A percentile compares a stretch with the other conserved stretches of the same genome.
Conservation (phyloP, 768 basidiomycete species). For the Suillus brevipes region DNA sequence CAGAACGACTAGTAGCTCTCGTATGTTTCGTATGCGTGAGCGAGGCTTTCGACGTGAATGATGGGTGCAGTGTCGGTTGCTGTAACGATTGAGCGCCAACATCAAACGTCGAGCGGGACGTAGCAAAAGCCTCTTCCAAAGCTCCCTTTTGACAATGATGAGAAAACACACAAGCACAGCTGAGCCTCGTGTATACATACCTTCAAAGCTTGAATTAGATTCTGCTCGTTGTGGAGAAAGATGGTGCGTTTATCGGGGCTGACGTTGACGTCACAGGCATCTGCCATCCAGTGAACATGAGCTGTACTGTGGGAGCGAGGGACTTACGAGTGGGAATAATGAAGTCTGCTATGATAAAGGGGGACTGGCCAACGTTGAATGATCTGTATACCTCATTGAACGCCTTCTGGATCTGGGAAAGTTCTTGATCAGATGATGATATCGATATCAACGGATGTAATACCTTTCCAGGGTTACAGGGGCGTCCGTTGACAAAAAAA, state of each 20-base stretch:
- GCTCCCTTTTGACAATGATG: slow-evolving; percentile 44
- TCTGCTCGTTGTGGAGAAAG: slow-evolving; percentile 83
- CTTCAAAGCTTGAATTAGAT: slow-evolving; percentile 76
- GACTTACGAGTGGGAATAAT: slow-evolving; percentile 71
- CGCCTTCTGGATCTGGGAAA: slow-evolving; percentile 74
- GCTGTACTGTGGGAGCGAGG: not conserved
- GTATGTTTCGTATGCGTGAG: slow-evolving; percentile 20
- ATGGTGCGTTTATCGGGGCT: slow-evolving; percentile 97
- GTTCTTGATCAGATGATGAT: not conserved
- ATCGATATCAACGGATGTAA: slow-evolving; percentile 1
- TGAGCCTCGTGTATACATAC: slow-evolving; percentile 49
- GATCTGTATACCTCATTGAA: slow-evolving; percentile 92
- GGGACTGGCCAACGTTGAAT: slow-evolving; percentile 74
- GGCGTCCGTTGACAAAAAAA: slow-evolving; percentile 90
- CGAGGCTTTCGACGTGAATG: not conserved
- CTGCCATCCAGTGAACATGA: slow-evolving; percentile 36
- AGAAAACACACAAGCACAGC: not conserved
- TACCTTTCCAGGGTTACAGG: slow-evolving; percentile 79
- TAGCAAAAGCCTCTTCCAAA: slow-evolving; percentile 67
- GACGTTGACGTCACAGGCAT: slow-evolving; percentile 88
- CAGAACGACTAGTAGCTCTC: not conserved
- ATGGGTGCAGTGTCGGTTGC: slow-evolving; percentile 14
- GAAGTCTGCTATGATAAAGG: slow-evolving; percentile 84
- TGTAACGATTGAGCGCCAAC: slow-evolving; percentile 35
- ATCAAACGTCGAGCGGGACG: slow-evolving; percentile 72